A percentile compares a stretch with the other conserved stretches of the same genome.
These are phyloP conservation scores for Blastocrithidia nonstop DNA, from an alignment of 208 protist genomes.

Conservation along the genomic window DNA sequence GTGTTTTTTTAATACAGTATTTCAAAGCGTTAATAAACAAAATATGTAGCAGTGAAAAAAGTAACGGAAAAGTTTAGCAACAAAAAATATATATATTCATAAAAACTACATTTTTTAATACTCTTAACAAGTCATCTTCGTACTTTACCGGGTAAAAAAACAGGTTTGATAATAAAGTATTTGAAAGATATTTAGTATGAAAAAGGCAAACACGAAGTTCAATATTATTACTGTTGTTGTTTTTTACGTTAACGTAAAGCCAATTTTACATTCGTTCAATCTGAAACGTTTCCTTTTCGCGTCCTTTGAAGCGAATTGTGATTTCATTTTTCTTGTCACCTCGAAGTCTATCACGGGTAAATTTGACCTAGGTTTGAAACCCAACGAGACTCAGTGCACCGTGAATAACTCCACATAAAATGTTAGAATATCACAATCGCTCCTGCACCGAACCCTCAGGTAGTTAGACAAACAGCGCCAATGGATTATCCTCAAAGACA, in stretches of 20 bases:
- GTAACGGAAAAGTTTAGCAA: no score
- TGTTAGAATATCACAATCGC: constrained; percentile 91
- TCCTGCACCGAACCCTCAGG: constrained; percentile 80
- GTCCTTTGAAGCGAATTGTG: constrained; percentile 58
- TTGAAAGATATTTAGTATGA: not conserved
- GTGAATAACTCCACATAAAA: constrained; percentile 93
- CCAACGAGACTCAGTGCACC: constrained; percentile 92
- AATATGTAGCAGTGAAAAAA: not conserved
- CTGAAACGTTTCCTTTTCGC: constrained; percentile 64
- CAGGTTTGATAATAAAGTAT: not conserved
- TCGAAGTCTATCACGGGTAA: constrained; percentile 71
- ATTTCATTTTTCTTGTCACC: constrained; percentile 86
- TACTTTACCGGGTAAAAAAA: no score
- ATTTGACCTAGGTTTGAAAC: constrained; percentile 67
- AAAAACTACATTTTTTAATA: no score
- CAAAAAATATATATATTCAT: not conserved
- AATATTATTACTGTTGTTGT: constrained; percentile 6
- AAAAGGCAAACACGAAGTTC: constrained; percentile 3
- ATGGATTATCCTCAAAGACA: constrained; percentile 92
- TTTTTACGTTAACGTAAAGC: no score
- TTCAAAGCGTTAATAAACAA: not conserved
- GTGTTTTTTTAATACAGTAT: no score
- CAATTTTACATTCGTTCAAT: constrained; percentile 27
- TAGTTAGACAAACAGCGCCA: constrained; percentile 94
- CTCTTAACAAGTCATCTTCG: no score